Evolutionary conservation across 2,329 filamentous ascomycete genomes (phyloP), one percentile per base, ranked within the genome.

Genomic region (Pseudogymnoascus sp.): DNA sequence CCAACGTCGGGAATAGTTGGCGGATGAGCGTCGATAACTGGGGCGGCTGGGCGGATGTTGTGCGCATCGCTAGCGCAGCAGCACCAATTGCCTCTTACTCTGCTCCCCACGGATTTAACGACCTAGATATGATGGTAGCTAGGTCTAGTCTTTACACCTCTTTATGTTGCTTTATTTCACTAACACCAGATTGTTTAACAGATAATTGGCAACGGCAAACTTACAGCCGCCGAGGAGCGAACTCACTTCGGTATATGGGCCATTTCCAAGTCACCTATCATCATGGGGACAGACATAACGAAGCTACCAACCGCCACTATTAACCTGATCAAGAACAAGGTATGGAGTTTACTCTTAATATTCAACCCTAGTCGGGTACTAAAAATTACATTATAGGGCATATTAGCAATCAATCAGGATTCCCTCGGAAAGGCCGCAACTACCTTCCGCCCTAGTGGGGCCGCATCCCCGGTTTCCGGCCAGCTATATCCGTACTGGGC

Each of bases 1-100:
- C 77, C 60, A 66, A 69, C 4, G 79, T 76, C 0, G 80, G 78
- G 2, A 78, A 79, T 62, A 79, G 75, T 27, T 80, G 74, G 76
- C 73, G 74, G 64, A 79, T 77, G 72, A 76, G 73, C 62, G 72
- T 69, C 1, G 77, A 80, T 65, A 79, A 79, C 42, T 64, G 69
- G 36, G 36, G 36, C 36, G 36, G 36, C 8, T 39, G 36, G 36
- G 36, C 6, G n/a, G 36, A 39, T 15, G 58, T 59, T 25, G 33
- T 37, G 27, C 13, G 33, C 10, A 59, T 59, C 29, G 33, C 18
- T 25, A 31, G 18, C 12, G 6, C 40, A 10, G 58, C 58, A n/a
- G 58, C 58, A 29, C 18, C 18, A 7, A 29, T 59, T 21, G 27
- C 58, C 5, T 29, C 25, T 7, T 33, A 31, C 27, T 27, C 58